A percentile compares a stretch with the other conserved stretches of the same genome.
These are phyloP conservation scores for Gastrodia elata DNA, from an alignment of 106 monocot species.

Conservation along the genomic window DNA sequence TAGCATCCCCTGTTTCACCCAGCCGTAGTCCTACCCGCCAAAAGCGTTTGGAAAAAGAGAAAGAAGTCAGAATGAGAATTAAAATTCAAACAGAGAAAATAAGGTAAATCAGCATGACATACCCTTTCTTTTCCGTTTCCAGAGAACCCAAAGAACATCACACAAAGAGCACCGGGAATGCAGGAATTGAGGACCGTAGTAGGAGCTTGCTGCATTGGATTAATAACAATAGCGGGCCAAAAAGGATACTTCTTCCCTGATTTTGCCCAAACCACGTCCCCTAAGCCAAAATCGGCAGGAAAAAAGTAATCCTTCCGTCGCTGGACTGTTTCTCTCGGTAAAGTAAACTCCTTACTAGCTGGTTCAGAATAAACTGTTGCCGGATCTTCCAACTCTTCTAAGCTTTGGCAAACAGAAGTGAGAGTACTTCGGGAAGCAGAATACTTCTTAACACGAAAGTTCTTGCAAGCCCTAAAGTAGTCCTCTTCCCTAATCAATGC, in stretches of 20 bases:
- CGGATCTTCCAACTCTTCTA: neutral
- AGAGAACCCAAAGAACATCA: slow-evolving; percentile 91
- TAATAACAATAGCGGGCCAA: slow-evolving; percentile 90
- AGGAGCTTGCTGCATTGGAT: slow-evolving; percentile 60
- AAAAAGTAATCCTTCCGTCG: slow-evolving; percentile 32
- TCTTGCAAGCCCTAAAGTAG: slow-evolving; percentile 23
- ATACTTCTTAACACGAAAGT: slow-evolving; percentile 21
- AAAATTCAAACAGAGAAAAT: neutral
- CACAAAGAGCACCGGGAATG: slow-evolving; percentile 64
- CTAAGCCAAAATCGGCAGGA: slow-evolving; percentile 56
- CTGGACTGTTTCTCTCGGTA: slow-evolving; percentile 13
- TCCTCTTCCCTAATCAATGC: slow-evolving; percentile 20
- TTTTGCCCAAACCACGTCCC: slow-evolving; percentile 89
- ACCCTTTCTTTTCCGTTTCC: slow-evolving; percentile 56
- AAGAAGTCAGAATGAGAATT: neutral
- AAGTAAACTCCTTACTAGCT: slow-evolving; percentile 5
- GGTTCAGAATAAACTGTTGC: neutral
- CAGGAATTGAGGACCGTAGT: slow-evolving; percentile 55
- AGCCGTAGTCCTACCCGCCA: slow-evolving; percentile 74
- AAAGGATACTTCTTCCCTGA: slow-evolving; percentile 60
- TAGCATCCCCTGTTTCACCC: slow-evolving; percentile 85
- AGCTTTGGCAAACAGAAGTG: slow-evolving; percentile 16
- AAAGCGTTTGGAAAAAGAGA: slow-evolving; percentile 1
- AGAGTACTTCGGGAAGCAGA: slow-evolving; percentile 30
- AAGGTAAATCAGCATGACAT: no score